phyloP scores from a whole-genome alignment of 805 yeast genomes.

The Monosporozyma unispora region DNA sequence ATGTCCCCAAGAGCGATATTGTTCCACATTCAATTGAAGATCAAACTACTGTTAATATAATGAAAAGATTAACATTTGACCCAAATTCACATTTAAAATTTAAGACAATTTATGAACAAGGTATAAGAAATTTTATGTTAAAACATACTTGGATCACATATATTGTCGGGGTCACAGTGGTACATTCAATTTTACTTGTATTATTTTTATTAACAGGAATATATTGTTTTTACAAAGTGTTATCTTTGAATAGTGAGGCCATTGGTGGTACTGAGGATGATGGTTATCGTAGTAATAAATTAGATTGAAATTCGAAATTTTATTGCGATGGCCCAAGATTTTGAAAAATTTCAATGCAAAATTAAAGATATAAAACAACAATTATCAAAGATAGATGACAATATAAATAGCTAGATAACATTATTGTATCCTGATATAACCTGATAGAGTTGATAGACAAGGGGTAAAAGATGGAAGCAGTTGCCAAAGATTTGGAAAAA shows the following conservation, averaged over 20 bases:
- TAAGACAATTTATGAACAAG: constrained; percentile 23
- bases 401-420: background rate
- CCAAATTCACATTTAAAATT: constrained; percentile 17
- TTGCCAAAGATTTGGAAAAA: background rate
- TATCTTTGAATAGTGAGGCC: background rate
- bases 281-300: background rate
- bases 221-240: constrained; percentile 5
- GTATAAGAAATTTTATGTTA: constrained; percentile 25
- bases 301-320: background rate
- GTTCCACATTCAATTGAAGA: background rate
- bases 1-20: background rate
- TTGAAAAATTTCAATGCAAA: background rate
- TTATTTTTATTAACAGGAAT: constrained; percentile 15
- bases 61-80: constrained; percentile 10
- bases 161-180: constrained; percentile 15
- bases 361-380: background rate
- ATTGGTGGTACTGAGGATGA: background rate
- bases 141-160: constrained; percentile 18
- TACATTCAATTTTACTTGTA: constrained; percentile 11
- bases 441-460: background rate
- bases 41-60: background rate
- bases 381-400: background rate
- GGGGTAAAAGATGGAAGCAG: background rate
- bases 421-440: background rate
- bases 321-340: background rate